Evolutionary conservation across 352 stramenopile species (phyloP), one percentile per base, ranked within the genome.

Genomic region (Globisporangium canariense): DNA sequence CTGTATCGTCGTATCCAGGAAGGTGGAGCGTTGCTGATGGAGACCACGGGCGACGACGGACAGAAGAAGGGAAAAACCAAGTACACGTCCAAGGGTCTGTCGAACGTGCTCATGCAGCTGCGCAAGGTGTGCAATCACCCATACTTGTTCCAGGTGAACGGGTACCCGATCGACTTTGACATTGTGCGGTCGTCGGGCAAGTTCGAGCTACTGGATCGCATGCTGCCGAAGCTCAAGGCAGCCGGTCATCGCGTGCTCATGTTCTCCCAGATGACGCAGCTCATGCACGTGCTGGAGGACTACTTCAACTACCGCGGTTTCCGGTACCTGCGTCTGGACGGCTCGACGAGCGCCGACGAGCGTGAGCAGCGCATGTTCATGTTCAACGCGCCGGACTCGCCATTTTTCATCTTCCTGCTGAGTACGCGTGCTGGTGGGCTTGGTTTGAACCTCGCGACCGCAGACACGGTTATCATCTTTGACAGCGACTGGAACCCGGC

Each of bases 401-500:
- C 85, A 4, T 93, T 81, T 70, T 99, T 99, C 68, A 89, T 91
- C 34, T 99, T 99, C 73, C 76, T 99, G 16, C 75, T 99, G 32
- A 98, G 88, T 71, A 99, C 98, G 20, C 85, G 97, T 8, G 97
- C 97, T 28, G 98, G 98, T 67, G 98, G 98, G 25, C 78, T 99
- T 30, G 98, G 98, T 25, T 70, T 99, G 22, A 99, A 99, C 74
- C 87, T 99, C 28, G 96, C 95, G 34, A 97, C 96, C 22, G 98
- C 98, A 30, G 97, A 99, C 69, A 99, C 97, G 5, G 97, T 99
- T 7, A 97, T 99, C 47, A 99, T 99, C 73, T 99, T 99, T 67
- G 98, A 99, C 70, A 98, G 88, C 66, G 98, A 99, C 72, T 99
- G 97, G 97, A 99, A 99, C 75, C 98, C 98, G n/a, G 93, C 97